These are phyloP conservation scores for Eremomyces bilateralis DNA, from an alignment of 495 filamentous ascomycete species.

Conservation along the genomic window DNA sequence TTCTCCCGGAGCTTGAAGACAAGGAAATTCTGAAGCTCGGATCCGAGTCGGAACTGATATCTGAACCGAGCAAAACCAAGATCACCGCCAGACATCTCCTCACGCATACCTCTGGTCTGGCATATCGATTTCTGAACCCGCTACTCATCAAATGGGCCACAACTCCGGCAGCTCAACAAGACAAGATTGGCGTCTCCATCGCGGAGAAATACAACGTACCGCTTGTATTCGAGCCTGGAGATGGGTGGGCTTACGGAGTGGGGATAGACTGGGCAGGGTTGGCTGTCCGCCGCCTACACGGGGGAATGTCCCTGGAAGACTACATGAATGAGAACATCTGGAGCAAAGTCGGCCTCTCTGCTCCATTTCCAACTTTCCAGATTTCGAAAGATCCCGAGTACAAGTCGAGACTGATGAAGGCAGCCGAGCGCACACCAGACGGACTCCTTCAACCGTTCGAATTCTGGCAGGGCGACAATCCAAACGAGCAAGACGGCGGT, in stretches of 20 bases:
- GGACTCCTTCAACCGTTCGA: not conserved
- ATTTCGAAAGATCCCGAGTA: not conserved
- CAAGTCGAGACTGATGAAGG: not conserved
- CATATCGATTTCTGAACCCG: slow-evolving; percentile 1
- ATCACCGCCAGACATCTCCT: slow-evolving; percentile 3
- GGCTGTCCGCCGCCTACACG: slow-evolving; percentile 5
- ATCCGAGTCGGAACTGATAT: not conserved
- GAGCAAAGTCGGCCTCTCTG: not conserved
- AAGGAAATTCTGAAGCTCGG: not conserved
- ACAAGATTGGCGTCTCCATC: not conserved
- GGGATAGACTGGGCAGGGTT: slow-evolving; percentile 14
- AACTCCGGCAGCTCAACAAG: not conserved
- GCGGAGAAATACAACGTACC: slow-evolving; percentile 6
- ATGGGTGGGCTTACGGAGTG: slow-evolving; percentile 13
- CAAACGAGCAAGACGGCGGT: not conserved
- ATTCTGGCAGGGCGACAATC: not conserved
- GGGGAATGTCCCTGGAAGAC: slow-evolving; percentile 23
- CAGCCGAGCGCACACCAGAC: not conserved
- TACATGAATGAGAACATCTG: slow-evolving; percentile 36
- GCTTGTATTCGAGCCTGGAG: slow-evolving; percentile 17
- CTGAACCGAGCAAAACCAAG: not conserved
- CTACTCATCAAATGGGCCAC: not conserved
- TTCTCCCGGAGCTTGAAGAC: slow-evolving; percentile 1
- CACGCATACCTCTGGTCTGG: slow-evolving; percentile 1
- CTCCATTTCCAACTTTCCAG: not conserved